A percentile compares a stretch with the other conserved stretches of the same genome.
These are phyloP conservation scores for Hemileccinum impolitum DNA, from an alignment of 768 basidiomycete species.

Conservation along the genomic window DNA sequence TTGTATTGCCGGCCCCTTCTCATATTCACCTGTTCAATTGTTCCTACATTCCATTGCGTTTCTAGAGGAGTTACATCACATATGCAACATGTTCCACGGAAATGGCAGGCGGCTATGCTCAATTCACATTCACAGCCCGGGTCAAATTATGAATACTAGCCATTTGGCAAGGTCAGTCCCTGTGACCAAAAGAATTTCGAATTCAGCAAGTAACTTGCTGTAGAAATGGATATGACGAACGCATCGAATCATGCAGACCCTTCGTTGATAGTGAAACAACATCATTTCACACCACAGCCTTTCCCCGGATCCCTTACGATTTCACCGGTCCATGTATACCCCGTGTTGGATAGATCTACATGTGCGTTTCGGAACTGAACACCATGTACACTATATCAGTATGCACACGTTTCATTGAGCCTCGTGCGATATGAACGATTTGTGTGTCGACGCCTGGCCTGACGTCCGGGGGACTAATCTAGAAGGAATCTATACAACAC, in stretches of 20 bases:
- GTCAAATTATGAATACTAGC: not conserved
- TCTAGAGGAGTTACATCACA: slow-evolving; percentile 2
- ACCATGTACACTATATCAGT: not conserved
- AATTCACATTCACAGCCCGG: slow-evolving; percentile 2
- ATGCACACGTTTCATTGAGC: slow-evolving; percentile 3
- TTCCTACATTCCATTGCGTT: slow-evolving; percentile 9
- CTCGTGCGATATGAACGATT: slow-evolving; percentile 2
- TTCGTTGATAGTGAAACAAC: not conserved
- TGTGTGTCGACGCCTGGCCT: not conserved
- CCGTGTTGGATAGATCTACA: not conserved
- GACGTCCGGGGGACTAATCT: not conserved
- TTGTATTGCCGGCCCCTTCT: not conserved
- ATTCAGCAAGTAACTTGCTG: not conserved
- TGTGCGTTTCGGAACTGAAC: not conserved
- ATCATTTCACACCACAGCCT: not conserved
- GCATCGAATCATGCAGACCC: no score
- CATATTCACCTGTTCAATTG: slow-evolving; percentile 1
- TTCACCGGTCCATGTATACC: not conserved
- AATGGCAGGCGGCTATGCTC: slow-evolving; percentile 19
- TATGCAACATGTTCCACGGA: slow-evolving; percentile 8
- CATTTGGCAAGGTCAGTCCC: no score
- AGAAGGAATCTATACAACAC: not conserved
- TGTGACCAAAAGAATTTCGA: slow-evolving; percentile 9
- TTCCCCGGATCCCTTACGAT: not conserved
- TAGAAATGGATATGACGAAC: not conserved